Percentiles rank a stretch among this genome's conserved stretches.
These are phyloP conservation scores for Pichia ethanolica DNA, from an alignment of 805 yeast species.

Conservation along the genomic window DNA sequence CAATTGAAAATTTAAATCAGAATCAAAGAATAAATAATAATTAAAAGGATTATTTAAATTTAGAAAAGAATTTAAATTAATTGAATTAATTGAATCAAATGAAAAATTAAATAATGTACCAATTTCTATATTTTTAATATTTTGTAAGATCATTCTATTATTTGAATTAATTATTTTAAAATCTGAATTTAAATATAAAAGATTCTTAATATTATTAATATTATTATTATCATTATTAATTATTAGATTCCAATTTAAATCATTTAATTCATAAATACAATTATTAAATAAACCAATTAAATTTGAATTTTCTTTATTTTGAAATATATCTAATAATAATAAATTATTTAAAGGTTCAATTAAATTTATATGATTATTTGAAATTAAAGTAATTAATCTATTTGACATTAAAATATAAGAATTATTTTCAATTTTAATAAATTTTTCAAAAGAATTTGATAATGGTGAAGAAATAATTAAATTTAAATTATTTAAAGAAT, in stretches of 20 bases:
- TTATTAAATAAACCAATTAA: constrained; percentile 7
- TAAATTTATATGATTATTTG: constrained; percentile 9
- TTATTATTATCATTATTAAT: too few relatives aligned
- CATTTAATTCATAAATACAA: background rate
- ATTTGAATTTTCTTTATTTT: background rate
- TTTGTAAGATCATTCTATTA: constrained; percentile 1
- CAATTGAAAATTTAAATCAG: constrained; percentile 4
- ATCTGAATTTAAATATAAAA: background rate
- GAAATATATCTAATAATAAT: background rate
- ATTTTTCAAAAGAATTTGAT: constrained; percentile 14
- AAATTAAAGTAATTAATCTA: constrained; percentile 14
- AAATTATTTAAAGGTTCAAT: background rate
- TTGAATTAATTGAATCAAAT: background rate
- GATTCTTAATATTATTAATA: background rate
- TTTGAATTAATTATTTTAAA: background rate
- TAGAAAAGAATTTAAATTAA: constrained; percentile 10
- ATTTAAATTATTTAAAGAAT: constrained; percentile 5
- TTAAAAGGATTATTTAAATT: constrained; percentile 2
- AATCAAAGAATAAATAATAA: constrained; percentile 9
- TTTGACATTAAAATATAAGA: constrained; percentile 18
- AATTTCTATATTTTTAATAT: background rate
- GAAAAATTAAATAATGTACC: constrained; percentile 6
- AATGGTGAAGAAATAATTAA: constrained; percentile 22
- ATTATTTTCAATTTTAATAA: constrained; percentile 6
- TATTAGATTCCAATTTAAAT: too few relatives aligned